Evolutionary conservation across 306 rosid species (phyloP).

Genomic region (Mimosa pudica): DNA sequence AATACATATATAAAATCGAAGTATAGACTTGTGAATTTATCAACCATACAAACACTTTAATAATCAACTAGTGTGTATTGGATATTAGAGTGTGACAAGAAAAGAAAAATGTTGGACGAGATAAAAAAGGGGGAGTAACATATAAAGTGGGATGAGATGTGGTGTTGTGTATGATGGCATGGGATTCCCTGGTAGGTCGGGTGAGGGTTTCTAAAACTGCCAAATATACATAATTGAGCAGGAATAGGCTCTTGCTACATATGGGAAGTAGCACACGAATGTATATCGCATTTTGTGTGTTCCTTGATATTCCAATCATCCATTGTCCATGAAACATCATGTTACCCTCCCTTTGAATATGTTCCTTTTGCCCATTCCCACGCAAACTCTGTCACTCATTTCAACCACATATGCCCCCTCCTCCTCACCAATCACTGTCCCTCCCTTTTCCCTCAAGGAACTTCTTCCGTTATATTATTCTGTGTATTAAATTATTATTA

Average conservation of each 20-base stretch:
- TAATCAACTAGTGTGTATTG: too few species aligned
- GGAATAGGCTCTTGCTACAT: constrained; percentile 35
- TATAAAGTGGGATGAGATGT: too few species aligned
- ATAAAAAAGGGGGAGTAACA: background rate
- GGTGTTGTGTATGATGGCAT: constrained; percentile 9
- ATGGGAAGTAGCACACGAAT: constrained; percentile 46
- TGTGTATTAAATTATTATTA: background rate
- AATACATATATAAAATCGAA: too few species aligned
- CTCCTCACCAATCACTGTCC: background rate
- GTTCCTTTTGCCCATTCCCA: constrained; percentile 41
- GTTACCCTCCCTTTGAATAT: constrained; percentile 38
- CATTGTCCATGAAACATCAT: constrained; percentile 20
- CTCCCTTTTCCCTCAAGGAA: background rate
- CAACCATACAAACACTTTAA: too few species aligned
- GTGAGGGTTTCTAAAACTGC: constrained; percentile 31
- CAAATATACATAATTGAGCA: constrained; percentile 7
- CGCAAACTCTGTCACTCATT: background rate
- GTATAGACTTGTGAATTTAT: too few species aligned
- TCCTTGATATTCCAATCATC: constrained; percentile 37
- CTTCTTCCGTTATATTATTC: background rate
- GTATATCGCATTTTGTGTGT: constrained; percentile 8
- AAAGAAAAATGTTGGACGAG: too few species aligned
- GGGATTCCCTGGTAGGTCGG: constrained; percentile 40
- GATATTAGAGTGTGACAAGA: too few species aligned
- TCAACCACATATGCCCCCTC: constrained; percentile 4